Evolutionary conservation across 345 rosid genomes (phyloP).

Genomic region (Aethionema arabicum): DNA sequence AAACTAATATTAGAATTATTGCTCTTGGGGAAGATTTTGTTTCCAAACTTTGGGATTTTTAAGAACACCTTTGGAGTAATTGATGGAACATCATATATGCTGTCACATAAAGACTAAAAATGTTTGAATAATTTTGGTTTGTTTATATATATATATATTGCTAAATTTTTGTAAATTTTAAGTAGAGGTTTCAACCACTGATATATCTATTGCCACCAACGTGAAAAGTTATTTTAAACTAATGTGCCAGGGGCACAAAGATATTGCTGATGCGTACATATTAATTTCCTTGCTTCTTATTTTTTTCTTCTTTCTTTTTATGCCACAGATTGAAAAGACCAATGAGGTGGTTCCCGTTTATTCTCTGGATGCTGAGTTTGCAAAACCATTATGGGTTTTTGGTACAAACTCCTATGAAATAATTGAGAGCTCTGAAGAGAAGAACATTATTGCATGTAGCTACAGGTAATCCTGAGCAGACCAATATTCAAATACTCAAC

Average conservation of each 20-base stretch:
- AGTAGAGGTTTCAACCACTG: slow-evolving; percentile 3
- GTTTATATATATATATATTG: neutral
- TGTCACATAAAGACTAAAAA: neutral
- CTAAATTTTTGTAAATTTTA: neutral
- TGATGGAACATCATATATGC: neutral
- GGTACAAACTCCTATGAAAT: slow-evolving; percentile 80
- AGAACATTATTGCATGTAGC: slow-evolving; percentile 72
- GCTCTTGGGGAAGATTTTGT: neutral
- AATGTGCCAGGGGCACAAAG: neutral
- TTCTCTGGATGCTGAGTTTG: slow-evolving; percentile 74
- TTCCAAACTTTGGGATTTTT: neutral
- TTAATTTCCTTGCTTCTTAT: slow-evolving; percentile 1
- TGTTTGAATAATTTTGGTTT: neutral
- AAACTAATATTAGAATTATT: neutral
- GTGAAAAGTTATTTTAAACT: slow-evolving; percentile 7
- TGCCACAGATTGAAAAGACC: slow-evolving; percentile 61
- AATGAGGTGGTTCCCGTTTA: slow-evolving; percentile 61
- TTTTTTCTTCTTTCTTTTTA: neutral
- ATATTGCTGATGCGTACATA: neutral
- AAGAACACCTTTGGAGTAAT: neutral
- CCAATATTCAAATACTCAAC: slow-evolving; percentile 13
- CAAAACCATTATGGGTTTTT: slow-evolving; percentile 83
- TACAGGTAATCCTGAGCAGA: slow-evolving; percentile 57
- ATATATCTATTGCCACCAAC: slow-evolving; percentile 8
- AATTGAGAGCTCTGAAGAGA: slow-evolving; percentile 53